These are phyloP conservation scores for Pythium insidiosum DNA, from an alignment of 352 stramenopile species.

Conservation along the genomic window DNA sequence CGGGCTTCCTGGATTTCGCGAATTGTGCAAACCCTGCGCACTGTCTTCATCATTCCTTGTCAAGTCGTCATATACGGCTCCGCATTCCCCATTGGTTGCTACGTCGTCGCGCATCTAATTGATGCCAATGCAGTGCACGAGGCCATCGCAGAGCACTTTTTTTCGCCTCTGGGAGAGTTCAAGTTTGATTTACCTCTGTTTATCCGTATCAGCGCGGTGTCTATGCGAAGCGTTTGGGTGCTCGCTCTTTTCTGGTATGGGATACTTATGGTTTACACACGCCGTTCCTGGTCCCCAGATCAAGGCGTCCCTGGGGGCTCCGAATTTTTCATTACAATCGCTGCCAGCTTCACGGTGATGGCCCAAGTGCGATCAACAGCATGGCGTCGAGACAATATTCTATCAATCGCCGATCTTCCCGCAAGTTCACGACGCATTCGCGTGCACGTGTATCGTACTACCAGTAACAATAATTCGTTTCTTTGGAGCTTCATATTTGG, in stretches of 20 bases:
- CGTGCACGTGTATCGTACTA: too few relatives aligned
- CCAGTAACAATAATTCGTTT: too few relatives aligned
- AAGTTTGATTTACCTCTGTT: neutral
- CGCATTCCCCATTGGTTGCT: conserved; percentile 28
- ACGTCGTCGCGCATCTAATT: conserved; percentile 24
- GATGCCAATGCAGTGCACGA: conserved; percentile 25
- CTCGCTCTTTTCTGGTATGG: neutral
- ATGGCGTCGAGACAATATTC: neutral
- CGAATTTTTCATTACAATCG: neutral
- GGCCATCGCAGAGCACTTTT: conserved; percentile 18
- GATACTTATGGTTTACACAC: neutral
- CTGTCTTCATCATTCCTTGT: conserved; percentile 21
- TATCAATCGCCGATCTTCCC: neutral
- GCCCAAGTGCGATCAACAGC: neutral
- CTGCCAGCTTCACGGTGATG: neutral
- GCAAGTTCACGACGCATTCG: too few relatives aligned
- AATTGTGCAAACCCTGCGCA: conserved; percentile 3
- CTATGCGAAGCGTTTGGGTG: neutral
- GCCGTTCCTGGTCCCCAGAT: neutral
- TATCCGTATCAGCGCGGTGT: neutral
- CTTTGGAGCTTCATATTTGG: too few relatives aligned
- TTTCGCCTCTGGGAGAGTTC: conserved; percentile 15
- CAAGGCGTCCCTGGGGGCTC: neutral
- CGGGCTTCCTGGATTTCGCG: neutral
- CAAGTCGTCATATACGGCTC: conserved; percentile 32